Conservation (phyloP, 2,329 filamentous ascomycete species). For the Dothidotthia symphoricarpi region DNA sequence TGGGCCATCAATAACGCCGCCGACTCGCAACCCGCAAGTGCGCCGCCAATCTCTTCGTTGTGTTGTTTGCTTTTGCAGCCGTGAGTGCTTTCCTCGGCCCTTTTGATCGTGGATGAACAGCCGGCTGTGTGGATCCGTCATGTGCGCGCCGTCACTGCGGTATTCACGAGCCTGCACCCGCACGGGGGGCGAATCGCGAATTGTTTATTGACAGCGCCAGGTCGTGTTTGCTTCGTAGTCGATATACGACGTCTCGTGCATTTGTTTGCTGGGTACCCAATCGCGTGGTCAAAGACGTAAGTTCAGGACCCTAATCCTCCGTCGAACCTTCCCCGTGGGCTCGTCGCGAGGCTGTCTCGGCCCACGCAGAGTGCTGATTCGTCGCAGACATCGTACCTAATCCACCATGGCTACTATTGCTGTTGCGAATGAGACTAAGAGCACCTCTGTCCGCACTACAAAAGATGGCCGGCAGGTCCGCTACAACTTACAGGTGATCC, state of each 20-base stretch:
- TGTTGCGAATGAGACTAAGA: slow-evolving; percentile 57
- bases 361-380: slow-evolving; percentile 14
- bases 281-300: slow-evolving; percentile 9
- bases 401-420: slow-evolving; percentile 45
- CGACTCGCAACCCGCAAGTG: too few species aligned
- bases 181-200: too few species aligned
- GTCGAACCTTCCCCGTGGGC: slow-evolving; percentile 12
- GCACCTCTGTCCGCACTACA: slow-evolving; percentile 59
- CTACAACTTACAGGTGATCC: slow-evolving; percentile 81
- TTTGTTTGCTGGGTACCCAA: slow-evolving; percentile 1
- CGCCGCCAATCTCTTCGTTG: background rate
- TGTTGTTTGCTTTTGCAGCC: background rate
- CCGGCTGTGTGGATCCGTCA: slow-evolving; percentile 13
- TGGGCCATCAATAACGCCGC: too few species aligned
- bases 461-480: slow-evolving; percentile 73
- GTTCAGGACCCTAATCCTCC: slow-evolving; percentile 1
- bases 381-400: slow-evolving; percentile 5
- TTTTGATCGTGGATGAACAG: too few species aligned
- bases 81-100: slow-evolving; percentile 10
- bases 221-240: slow-evolving; percentile 17
- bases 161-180: slow-evolving; percentile 7
- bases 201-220: too few species aligned
- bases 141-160: slow-evolving; percentile 11
- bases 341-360: slow-evolving; percentile 10
- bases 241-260: slow-evolving; percentile 9